Evolutionary conservation across 345 rosid genomes (phyloP).

Genomic region (Schrenkiella parvula): DNA sequence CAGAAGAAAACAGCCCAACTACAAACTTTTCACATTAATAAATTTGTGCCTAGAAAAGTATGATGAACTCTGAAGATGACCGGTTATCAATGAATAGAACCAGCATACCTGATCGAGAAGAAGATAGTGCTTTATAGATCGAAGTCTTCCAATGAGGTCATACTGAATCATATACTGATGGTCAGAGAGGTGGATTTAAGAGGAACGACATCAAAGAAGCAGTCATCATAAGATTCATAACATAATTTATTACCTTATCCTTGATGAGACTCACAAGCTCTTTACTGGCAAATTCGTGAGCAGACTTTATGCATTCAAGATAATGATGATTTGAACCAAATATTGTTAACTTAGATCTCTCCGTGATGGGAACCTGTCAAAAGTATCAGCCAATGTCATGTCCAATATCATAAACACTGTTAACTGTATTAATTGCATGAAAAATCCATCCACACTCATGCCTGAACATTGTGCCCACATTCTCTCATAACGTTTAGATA

Average conservation of each 20-base stretch:
- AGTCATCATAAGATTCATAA: neutral
- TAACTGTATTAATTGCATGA: neutral
- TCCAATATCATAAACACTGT: neutral
- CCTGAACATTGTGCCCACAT: constrained; percentile 97
- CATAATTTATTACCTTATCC: constrained; percentile 55
- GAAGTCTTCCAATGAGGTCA: constrained; percentile 84
- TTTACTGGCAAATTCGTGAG: constrained; percentile 83
- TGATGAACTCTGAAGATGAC: constrained; percentile 6
- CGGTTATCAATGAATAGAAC: neutral
- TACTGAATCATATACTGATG: constrained; percentile 46
- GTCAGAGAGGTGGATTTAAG: constrained; percentile 11
- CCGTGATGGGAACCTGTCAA: constrained; percentile 72
- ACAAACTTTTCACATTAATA: constrained; percentile 4
- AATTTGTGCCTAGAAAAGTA: neutral
- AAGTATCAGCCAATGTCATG: constrained; percentile 1
- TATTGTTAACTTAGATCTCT: constrained; percentile 72
- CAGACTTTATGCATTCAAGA: constrained; percentile 89
- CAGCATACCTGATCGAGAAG: constrained; percentile 91
- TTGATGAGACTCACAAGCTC: constrained; percentile 84
- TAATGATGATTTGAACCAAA: constrained; percentile 90
- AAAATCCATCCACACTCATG: constrained; percentile 19
- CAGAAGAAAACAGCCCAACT: neutral
- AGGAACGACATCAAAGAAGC: constrained; percentile 2
- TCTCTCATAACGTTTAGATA: constrained; percentile 98
- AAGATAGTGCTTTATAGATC: constrained; percentile 93